Evolutionary conservation across 192 early-diverging fungal species (phyloP), one percentile per base, ranked within the genome.

Genomic region (Spinellus fusiger): DNA sequence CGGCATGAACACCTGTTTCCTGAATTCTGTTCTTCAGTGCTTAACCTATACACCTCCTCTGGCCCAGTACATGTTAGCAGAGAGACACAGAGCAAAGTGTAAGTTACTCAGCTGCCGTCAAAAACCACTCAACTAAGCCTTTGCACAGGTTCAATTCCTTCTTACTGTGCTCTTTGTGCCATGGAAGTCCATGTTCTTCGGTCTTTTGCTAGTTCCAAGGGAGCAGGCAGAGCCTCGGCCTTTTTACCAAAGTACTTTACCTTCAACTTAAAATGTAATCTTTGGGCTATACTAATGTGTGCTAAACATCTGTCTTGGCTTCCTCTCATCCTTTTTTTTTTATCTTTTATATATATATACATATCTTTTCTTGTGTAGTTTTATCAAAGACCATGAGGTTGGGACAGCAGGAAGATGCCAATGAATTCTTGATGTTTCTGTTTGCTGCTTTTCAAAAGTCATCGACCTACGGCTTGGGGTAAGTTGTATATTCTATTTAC

Each of bases 361-460:
- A 26, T 44, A 27, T 60, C 18, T 29, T 49, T 56, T 50, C 40
- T 10, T 46, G 26, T 2, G 10, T 68, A 81, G 77, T 76, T 53
- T 83, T 96, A 16, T 87, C 88, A 40, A 86, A 83, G 62, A 86
- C 89, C 38, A 81, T 96, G 71, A 75, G 84, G 16, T 61, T 88
- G 4, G 91, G 91, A 10, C 72, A 87, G 20, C 93, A 96, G 68
- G 93, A 94, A 55, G 93, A 96, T 59, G 82, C 93, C 9, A 92
- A 96, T 63, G 93, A 96, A 71, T 94, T 94, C 61, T 74, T 92
- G 29, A 75, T 89, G 27, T 70, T 77, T 32, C 66, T 91, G 20
- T 56, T 91, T n/a, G 85, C 88, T 34, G 74, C 82, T 23, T 77
- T 88, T 40, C 86, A 91, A 68, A 86, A 86, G 59, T 77, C 73